Conservation (phyloP, 176 grass and related monocot genomes). For the Hyparrhenia diplandra region DNA sequence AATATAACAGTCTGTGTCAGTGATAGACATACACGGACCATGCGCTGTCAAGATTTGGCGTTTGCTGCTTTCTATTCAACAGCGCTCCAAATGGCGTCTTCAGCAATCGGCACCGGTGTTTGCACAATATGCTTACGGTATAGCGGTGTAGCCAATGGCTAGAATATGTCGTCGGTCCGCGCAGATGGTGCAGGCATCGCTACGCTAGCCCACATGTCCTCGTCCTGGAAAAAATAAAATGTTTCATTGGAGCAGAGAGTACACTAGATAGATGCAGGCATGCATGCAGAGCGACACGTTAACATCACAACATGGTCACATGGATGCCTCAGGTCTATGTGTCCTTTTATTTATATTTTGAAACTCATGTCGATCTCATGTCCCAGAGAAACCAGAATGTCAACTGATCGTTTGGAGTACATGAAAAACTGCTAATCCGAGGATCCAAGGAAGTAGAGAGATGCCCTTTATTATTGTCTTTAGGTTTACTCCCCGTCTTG, state of each 20-base stretch:
- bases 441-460: too few relatives aligned
- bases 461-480: too few relatives aligned
- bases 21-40: neutral
- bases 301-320: neutral
- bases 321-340: neutral
- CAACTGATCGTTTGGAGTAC: too few relatives aligned
- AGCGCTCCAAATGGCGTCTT: neutral
- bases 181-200: neutral
- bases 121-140: too few relatives aligned
- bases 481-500: too few relatives aligned
- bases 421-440: too few relatives aligned
- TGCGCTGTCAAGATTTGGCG: slow-evolving; percentile 13
- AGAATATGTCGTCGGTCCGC: too few relatives aligned
- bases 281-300: slow-evolving; percentile 13
- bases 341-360: neutral
- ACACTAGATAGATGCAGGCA: neutral
- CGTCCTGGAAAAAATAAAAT: too few relatives aligned
- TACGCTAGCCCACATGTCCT: neutral
- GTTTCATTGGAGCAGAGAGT: neutral
- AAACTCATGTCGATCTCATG: neutral
- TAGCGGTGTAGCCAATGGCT: too few relatives aligned
- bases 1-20: neutral
- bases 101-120: too few relatives aligned
- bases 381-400: neutral
- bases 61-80: neutral